Percentiles rank a stretch among this genome's conserved stretches.
Conservation (phyloP, 768 basidiomycete genomes). For the Suillus paluster region DNA sequence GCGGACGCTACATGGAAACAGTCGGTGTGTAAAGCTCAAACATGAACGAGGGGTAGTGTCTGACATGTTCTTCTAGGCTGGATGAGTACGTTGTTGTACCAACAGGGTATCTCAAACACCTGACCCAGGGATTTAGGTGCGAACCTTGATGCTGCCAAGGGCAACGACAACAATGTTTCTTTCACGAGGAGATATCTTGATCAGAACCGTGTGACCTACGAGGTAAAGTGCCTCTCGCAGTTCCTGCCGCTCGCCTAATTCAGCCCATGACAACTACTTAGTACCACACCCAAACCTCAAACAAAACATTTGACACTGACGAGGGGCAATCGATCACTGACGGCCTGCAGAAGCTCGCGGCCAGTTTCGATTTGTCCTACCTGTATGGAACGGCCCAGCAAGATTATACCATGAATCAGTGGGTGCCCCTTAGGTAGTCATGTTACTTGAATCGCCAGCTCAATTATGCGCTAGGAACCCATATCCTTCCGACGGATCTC, state of each 20-base stretch:
- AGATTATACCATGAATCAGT: conserved; percentile 72
- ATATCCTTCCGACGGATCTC: conserved; percentile 62
- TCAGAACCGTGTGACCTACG: conserved; percentile 76
- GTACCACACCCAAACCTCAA: conserved; percentile 65
- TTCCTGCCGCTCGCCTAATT: neutral
- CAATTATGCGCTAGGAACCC: conserved; percentile 47
- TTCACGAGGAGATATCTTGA: conserved; percentile 80
- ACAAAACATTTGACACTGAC: conserved; percentile 62
- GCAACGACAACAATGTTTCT: conserved; percentile 51
- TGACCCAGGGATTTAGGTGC: conserved; percentile 40
- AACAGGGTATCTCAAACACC: neutral
- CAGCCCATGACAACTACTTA: conserved; percentile 27
- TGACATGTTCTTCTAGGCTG: conserved; percentile 43
- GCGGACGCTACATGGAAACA: conserved; percentile 93
- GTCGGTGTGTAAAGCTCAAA: conserved; percentile 54
- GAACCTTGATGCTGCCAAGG: conserved; percentile 45
- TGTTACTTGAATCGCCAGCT: neutral
- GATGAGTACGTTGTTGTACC: conserved; percentile 53
- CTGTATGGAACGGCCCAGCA: conserved; percentile 75
- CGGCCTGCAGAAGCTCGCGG: conserved; percentile 56
- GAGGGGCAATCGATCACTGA: conserved; percentile 57
- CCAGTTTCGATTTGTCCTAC: conserved; percentile 63
- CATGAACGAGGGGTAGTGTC: neutral
- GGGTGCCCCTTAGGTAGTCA: conserved; percentile 19
- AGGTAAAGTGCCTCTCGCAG: conserved; percentile 41